A percentile compares a stretch with the other conserved stretches of the same genome.
These are phyloP conservation scores for Trypanosomatidae sp. DNA, from an alignment of 208 protist genomes.

Conservation along the genomic window DNA sequence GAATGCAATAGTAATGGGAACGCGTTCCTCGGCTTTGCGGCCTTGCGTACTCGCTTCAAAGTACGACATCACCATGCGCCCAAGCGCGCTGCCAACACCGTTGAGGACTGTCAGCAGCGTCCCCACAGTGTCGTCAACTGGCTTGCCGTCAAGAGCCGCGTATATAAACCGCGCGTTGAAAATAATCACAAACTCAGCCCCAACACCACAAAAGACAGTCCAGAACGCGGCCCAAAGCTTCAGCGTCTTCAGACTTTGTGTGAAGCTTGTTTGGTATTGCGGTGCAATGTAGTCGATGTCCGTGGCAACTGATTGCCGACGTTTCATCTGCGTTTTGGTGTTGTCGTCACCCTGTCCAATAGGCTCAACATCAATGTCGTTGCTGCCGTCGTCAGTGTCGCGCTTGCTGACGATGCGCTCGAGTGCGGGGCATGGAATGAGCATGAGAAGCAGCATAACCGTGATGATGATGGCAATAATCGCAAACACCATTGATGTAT, in stretches of 20 bases:
- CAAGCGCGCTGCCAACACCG: slow-evolving; percentile 19
- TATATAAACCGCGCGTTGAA: slow-evolving; percentile 30
- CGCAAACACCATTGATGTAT: slow-evolving; percentile 12
- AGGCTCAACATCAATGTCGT: too few relatives aligned
- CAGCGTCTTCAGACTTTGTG: slow-evolving; percentile 13
- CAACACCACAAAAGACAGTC: slow-evolving; percentile 19
- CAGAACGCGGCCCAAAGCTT: slow-evolving; percentile 26
- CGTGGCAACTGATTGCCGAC: too few relatives aligned
- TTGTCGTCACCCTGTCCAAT: too few relatives aligned
- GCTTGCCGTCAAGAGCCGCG: slow-evolving; percentile 14
- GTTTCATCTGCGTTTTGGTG: too few relatives aligned
- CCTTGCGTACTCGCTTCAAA: slow-evolving; percentile 19
- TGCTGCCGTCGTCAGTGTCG: too few relatives aligned
- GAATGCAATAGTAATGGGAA: slow-evolving; percentile 18
- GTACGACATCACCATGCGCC: slow-evolving; percentile 11
- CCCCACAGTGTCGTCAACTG: slow-evolving; percentile 6
- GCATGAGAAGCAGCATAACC: slow-evolving; percentile 7
- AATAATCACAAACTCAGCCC: slow-evolving; percentile 33
- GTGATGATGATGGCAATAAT: slow-evolving; percentile 14
- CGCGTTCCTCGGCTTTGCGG: slow-evolving; percentile 13
- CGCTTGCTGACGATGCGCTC: too few relatives aligned
- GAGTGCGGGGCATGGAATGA: slow-evolving; percentile 6
- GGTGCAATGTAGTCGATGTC: slow-evolving; percentile 48
- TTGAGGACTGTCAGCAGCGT: slow-evolving; percentile 22
- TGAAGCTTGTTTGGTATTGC: slow-evolving; percentile 36